Base-by-base conservation (phyloP, 169 alveolate species). In the Fabrea salina region DNA sequence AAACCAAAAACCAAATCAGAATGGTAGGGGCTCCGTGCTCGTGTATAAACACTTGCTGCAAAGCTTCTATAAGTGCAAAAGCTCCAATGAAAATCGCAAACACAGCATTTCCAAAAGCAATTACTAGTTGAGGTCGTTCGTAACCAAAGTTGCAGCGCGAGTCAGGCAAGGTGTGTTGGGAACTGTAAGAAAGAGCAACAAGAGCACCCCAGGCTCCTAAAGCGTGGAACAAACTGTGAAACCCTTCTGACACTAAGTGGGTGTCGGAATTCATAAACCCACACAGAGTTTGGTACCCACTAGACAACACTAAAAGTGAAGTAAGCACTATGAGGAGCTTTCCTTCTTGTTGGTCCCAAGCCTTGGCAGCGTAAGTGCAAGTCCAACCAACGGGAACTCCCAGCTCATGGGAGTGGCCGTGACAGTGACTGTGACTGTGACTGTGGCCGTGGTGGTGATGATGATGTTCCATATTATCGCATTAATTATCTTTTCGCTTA, bases 391-490 rank as follows among this genome's bases (percentile, higher is more conserved):
- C n/a, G n/a, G n/a, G n/a, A n/a, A n/a, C n/a, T n/a, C n/a, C n/a
- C n/a, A n/a, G n/a, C n/a, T n/a, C n/a, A n/a, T n/a, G n/a, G 1
- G n/a, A 16, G 11, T 27, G 27, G 74, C 56, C 56, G 19, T 47
- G 56, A 47, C 30, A n/a, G 56, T 47, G 56, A 47, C 39, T 16
- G 74, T 61, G 74, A n/a, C n/a, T n/a, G n/a, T n/a, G n/a, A n/a
- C n/a, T n/a, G n/a, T n/a, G n/a, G n/a, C n/a, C n/a, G 39, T 61
- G 51, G 39, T 61, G 74, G 74, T 61, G 74, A 30, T 61, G 74
- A 35, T 61, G 51, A n/a, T n/a, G n/a, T n/a, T n/a, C n/a, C n/a
- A n/a, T n/a, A n/a, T n/a, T n/a, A n/a, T n/a, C n/a, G n/a, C n/a
- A n/a, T n/a, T n/a, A n/a, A n/a, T n/a, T n/a, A n/a, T n/a, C n/a